Evolutionary conservation across 2,329 filamentous ascomycete genomes (phyloP), one percentile per base, ranked within the genome.

Genomic region (Septoria petroselini): DNA sequence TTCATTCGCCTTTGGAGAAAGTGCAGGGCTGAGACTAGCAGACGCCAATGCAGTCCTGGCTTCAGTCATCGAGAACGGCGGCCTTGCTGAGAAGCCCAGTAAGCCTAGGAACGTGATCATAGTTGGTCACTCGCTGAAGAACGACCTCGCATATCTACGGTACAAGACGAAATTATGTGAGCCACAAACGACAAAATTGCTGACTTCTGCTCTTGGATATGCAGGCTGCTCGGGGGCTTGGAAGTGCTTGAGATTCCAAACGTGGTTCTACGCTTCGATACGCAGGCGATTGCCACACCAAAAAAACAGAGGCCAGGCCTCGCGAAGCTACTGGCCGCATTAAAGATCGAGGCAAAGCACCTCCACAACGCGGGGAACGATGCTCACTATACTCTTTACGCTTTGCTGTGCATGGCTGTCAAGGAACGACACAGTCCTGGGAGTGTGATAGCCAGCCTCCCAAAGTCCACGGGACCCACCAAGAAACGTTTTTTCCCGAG

Each of bases 121-220:
- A 7, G 81, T 96, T 2, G 93, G 89, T n/a, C 91, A 96, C 62
- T 84, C 86, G 52, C 68, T 85, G 9, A 62, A 70, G 1, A 68
- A 76, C 7, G 93, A 97, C 62, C 72, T 95, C 49, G 70, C 72
- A 0, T 89, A 85, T 63, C 76, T 96, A 7, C 23, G 23, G 23
- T 27, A 27, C 23, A 9, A 27, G 23, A 27, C 69, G 73, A 2
- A 70, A 71, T 2, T 27, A 9, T 27, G 9, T 5, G 5, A 27
- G 23, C 64, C 91, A n/a, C n/a, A n/a, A n/a, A n/a, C n/a, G n/a
- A n/a, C n/a, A n/a, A n/a, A n/a, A n/a, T n/a, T n/a, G 23, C 23
- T 27, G 23, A 27, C 23, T 9, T 9, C 5, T 27, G 9, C 5
- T 5, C 23, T 27, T 9, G 5, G 9, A 5, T 27, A 5, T 5